Percentiles rank a stretch among this genome's conserved stretches.
phyloP scores from a whole-genome alignment of 768 basidiomycete species.

The Amanita jacksonii region DNA sequence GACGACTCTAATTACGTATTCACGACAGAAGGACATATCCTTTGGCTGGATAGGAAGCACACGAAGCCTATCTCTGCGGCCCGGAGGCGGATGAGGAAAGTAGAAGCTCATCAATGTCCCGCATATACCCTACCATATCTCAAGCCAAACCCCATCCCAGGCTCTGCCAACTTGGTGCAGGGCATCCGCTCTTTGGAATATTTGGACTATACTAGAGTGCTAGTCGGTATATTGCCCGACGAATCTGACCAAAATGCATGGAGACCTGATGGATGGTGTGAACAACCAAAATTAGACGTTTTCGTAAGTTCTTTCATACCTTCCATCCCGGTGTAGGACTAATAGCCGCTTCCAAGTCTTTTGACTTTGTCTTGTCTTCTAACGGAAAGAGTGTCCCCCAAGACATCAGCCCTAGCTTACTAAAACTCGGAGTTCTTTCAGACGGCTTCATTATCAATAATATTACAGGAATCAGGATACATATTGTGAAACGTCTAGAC shows the following conservation, averaged over 20 bases:
- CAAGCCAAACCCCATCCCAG: constrained; percentile 21
- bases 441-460: constrained; percentile 74
- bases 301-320: constrained; percentile 41
- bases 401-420: constrained; percentile 56
- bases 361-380: constrained; percentile 71
- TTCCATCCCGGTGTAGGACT: too few species aligned
- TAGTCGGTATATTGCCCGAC: constrained; percentile 47
- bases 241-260: constrained; percentile 46
- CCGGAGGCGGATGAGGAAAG: constrained; percentile 50
- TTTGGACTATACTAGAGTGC: constrained; percentile 67
- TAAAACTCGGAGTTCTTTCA: constrained; percentile 51
- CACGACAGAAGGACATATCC: constrained; percentile 91
- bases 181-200: constrained; percentile 71
- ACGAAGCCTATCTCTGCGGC: constrained; percentile 49
- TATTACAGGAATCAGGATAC: constrained; percentile 67
- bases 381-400: constrained; percentile 46
- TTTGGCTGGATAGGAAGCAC: constrained; percentile 50
- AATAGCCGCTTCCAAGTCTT: constrained; percentile 43
- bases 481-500: constrained; percentile 72
- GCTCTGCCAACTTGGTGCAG: constrained; percentile 40
- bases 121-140: constrained; percentile 43
- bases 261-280: constrained; percentile 70
- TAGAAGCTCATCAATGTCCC: constrained; percentile 68
- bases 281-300: constrained; percentile 51
- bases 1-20: constrained; percentile 86